Conservation (phyloP, 2,329 filamentous ascomycete genomes). For the Aspergillus calidoustus region DNA sequence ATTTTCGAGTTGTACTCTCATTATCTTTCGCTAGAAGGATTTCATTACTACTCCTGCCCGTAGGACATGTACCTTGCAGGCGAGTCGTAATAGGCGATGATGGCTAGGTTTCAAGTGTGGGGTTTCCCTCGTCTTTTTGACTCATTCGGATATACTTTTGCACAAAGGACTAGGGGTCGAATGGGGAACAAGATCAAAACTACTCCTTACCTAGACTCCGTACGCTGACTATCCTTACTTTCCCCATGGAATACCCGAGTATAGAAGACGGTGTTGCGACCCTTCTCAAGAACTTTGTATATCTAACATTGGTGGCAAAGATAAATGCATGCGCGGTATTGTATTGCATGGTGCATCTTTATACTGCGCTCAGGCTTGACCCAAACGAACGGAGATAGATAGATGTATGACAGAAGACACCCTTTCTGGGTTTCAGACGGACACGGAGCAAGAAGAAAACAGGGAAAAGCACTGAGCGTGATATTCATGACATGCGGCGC, state of each 20-base stretch:
- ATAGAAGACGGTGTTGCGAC: neutral
- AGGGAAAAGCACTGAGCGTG: slow-evolving; percentile 21
- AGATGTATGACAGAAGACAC: slow-evolving; percentile 13
- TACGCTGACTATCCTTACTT: neutral
- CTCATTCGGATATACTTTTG: no score
- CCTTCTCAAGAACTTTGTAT: neutral
- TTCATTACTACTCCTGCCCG: no score
- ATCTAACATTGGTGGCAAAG: neutral
- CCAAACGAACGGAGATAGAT: slow-evolving; percentile 19
- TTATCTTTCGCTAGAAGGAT: no score
- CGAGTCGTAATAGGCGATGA: no score
- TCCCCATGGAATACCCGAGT: neutral
- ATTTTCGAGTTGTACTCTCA: neutral
- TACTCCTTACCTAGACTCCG: neutral
- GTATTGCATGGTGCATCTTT: slow-evolving; percentile 34
- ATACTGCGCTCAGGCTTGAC: slow-evolving; percentile 25
- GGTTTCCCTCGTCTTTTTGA: no score
- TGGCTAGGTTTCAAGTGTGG: no score
- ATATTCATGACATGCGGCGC: slow-evolving; percentile 26
- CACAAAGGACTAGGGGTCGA: no score
- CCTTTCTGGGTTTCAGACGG: slow-evolving; percentile 20
- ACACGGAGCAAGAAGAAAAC: neutral
- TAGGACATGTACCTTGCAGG: no score
- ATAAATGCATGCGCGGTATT: slow-evolving; percentile 25
- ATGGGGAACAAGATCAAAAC: no score